Conservation (phyloP, 352 stramenopile species). For the Phytophthora sojae region DNA sequence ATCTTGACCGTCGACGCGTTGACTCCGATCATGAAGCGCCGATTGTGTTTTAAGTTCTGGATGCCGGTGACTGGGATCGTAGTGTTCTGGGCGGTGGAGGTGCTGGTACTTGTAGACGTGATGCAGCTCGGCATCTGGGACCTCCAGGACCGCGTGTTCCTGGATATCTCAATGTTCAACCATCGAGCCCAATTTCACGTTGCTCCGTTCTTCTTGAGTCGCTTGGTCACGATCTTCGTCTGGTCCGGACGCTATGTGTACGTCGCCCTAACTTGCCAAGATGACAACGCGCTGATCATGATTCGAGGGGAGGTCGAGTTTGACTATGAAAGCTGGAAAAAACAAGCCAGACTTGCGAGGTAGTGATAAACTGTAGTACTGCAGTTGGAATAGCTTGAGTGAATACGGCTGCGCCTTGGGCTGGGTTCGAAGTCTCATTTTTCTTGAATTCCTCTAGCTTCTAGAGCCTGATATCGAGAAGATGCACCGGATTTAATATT, state of each 20-base stretch:
- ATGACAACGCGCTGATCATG: constrained; percentile 14
- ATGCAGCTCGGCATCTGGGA: constrained; percentile 4
- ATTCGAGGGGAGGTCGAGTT: constrained; percentile 19
- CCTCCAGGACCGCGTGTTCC: constrained; percentile 20
- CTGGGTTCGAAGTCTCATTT: no score
- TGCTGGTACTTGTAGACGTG: constrained; percentile 6
- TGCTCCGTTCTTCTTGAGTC: constrained; percentile 14
- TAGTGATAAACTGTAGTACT: no score
- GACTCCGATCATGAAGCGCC: constrained; percentile 15
- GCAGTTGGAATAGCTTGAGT: no score
- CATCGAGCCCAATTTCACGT: constrained; percentile 9
- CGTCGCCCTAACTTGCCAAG: constrained; percentile 3
- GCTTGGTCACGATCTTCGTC: constrained; percentile 17
- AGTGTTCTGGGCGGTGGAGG: neutral
- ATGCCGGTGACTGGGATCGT: neutral
- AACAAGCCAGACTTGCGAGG: neutral
- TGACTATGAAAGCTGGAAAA: constrained; percentile 27
- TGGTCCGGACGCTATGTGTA: constrained; percentile 14
- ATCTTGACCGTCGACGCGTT: constrained; percentile 17
- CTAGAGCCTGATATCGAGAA: neutral
- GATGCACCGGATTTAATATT: neutral
- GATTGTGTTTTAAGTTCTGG: constrained; percentile 14
- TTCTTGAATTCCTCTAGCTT: neutral
- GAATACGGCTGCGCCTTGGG: no score
- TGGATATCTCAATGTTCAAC: constrained; percentile 7